Percentiles rank a stretch among this genome's conserved stretches.
Conservation (phyloP, 495 filamentous ascomycete species). For the Hypoxylon fragiforme region DNA sequence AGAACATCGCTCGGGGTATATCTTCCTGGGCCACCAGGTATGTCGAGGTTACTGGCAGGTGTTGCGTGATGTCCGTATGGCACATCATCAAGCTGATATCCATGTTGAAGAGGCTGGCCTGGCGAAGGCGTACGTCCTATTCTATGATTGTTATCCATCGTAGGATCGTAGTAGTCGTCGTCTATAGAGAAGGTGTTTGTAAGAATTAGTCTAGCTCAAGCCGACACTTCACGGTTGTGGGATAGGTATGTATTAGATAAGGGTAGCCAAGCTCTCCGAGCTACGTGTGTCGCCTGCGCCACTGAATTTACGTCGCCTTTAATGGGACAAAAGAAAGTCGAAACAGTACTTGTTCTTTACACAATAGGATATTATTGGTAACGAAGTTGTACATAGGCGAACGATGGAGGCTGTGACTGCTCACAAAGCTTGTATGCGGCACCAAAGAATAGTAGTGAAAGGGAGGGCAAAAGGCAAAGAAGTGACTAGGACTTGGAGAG, state of each 20-base stretch:
- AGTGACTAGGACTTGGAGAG: conserved; percentile 8
- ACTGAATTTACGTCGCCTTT: conserved; percentile 29
- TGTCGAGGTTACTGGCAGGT: conserved; percentile 59
- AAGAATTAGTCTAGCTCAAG: conserved; percentile 1
- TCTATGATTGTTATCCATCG: conserved; percentile 57
- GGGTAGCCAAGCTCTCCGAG: conserved; percentile 1
- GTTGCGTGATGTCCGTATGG: conserved; percentile 53
- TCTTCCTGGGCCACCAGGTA: conserved; percentile 63
- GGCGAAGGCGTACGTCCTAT: conserved; percentile 62
- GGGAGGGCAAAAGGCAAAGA: conserved; percentile 6
- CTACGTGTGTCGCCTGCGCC: conserved; percentile 38
- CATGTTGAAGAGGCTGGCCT: conserved; percentile 57
- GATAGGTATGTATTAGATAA: conserved; percentile 7
- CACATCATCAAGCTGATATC: conserved; percentile 73
- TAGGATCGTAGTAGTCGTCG: conserved; percentile 62
- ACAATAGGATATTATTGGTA: conserved; percentile 9
- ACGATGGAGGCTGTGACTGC: conserved; percentile 20
- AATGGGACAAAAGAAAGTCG: conserved; percentile 11
- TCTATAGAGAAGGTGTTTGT: conserved; percentile 48
- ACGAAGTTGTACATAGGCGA: too few species aligned
- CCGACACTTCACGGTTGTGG: not conserved
- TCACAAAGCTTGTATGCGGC: conserved; percentile 19
- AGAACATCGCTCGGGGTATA: conserved; percentile 52
- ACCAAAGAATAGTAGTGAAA: conserved; percentile 20
- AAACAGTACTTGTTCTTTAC: conserved; percentile 8